A percentile compares a stretch with the other conserved stretches of the same genome.
phyloP scores from a whole-genome alignment of 129 eudicot genomes.

The Scalesia atractyloides region DNA sequence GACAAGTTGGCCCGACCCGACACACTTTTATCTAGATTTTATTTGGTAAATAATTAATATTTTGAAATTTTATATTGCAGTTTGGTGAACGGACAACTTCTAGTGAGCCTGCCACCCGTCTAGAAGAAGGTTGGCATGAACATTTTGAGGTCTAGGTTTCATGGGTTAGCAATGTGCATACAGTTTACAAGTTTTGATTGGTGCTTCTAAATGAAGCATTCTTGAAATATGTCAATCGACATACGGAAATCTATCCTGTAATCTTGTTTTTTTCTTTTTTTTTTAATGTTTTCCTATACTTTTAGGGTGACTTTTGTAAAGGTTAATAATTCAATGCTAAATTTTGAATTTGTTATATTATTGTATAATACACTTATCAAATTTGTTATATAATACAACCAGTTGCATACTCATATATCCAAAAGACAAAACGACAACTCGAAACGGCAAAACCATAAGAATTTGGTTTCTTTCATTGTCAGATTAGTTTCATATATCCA shows the following conservation, averaged over 20 bases:
- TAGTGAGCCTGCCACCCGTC: conserved; percentile 69
- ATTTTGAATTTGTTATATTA: conserved; percentile 30
- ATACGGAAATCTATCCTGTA: conserved; percentile 18
- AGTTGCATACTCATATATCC: no score
- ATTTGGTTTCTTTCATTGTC: no score
- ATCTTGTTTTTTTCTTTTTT: conserved; percentile 25
- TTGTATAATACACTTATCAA: no score
- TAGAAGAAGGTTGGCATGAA: conserved; percentile 22
- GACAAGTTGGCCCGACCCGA: neutral
- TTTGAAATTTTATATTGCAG: conserved; percentile 39
- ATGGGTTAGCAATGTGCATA: conserved; percentile 26
- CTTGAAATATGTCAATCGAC: conserved; percentile 20
- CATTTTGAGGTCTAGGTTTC: conserved; percentile 17
- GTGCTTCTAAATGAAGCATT: conserved; percentile 18
- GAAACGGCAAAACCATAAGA: no score
- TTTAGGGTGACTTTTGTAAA: conserved; percentile 29
- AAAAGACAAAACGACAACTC: no score
- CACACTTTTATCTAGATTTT: no score
- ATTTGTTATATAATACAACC: no score
- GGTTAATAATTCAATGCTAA: conserved; percentile 14
- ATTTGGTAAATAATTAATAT: neutral
- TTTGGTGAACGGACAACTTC: conserved; percentile 57
- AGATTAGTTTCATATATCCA: no score
- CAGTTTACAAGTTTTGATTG: conserved; percentile 24
- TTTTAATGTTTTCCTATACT: neutral